phyloP scores from a whole-genome alignment of 352 stramenopile genomes.

The Thalassiosira hispida region DNA sequence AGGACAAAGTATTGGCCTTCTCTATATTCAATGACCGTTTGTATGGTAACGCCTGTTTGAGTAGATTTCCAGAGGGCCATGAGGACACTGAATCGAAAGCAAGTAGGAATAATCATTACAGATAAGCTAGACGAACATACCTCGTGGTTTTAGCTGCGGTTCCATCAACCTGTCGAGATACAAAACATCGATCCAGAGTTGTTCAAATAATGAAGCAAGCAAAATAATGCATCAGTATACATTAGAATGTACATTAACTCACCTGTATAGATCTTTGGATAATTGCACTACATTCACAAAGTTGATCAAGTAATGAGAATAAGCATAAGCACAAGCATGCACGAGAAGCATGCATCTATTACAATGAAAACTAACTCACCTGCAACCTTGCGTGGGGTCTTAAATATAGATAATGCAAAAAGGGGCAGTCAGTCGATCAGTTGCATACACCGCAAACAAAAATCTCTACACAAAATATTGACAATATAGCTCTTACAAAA shows the following conservation, averaged over 20 bases:
- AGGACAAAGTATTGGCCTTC: constrained; percentile 80
- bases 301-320: no score
- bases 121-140: no score
- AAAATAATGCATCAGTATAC: not conserved
- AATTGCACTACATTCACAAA: no score
- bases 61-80: constrained; percentile 29
- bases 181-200: not conserved
- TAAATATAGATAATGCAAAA: not conserved
- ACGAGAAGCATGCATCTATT: no score
- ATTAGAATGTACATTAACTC: constrained; percentile 7
- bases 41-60: constrained; percentile 75
- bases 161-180: not conserved
- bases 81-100: not conserved
- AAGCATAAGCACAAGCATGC: no score
- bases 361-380: constrained; percentile 36
- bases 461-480: not conserved
- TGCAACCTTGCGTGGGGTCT: constrained; percentile 46
- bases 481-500: constrained; percentile 61
- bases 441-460: not conserved
- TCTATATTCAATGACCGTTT: constrained; percentile 82
- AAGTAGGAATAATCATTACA: not conserved
- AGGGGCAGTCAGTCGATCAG: no score
- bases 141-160: not conserved
- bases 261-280: constrained; percentile 81
- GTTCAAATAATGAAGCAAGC: not conserved